A percentile compares a stretch with the other conserved stretches of the same genome.
phyloP scores from a whole-genome alignment of 805 yeast genomes.

The Brettanomyces sp. region DNA sequence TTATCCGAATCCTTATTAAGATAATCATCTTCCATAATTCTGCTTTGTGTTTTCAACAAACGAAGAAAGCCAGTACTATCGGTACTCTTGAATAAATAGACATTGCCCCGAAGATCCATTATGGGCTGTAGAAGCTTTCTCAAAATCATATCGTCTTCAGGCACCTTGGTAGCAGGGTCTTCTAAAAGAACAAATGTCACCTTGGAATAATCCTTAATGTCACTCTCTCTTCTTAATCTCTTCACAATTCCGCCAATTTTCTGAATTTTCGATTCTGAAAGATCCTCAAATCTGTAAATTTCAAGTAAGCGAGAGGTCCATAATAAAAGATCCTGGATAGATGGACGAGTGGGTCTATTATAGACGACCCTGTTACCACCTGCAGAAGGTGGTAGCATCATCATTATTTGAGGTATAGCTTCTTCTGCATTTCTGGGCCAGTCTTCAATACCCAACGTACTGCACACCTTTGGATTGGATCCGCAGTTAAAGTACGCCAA shows the following conservation, averaged over 20 bases:
- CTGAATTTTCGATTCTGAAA: conserved; percentile 14
- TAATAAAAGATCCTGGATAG: conserved; percentile 24
- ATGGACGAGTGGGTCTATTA: conserved; percentile 10
- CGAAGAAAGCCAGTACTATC: conserved; percentile 30
- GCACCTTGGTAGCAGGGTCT: conserved; percentile 39
- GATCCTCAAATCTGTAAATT: conserved; percentile 32
- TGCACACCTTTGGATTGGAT: conserved; percentile 41
- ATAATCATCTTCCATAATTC: conserved; percentile 30
- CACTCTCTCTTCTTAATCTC: conserved; percentile 11
- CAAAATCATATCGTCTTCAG: conserved; percentile 56
- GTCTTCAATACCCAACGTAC: conserved; percentile 35
- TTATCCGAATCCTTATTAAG: conserved; percentile 30
- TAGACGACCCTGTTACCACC: conserved; percentile 42
- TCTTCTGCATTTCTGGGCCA: conserved; percentile 12
- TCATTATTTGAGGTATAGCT: conserved; percentile 16
- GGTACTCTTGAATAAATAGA: conserved; percentile 43
- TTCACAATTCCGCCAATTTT: conserved; percentile 13
- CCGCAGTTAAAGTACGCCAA: conserved; percentile 53
- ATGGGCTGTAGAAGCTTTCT: conserved; percentile 53
- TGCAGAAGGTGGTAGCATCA: conserved; percentile 43
- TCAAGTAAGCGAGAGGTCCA: conserved; percentile 41
- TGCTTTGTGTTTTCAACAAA: conserved; percentile 32
- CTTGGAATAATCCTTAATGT: conserved; percentile 27
- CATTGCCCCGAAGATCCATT: conserved; percentile 46
- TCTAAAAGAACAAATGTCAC: conserved; percentile 46